Conservation (phyloP, 768 basidiomycete species). For the Tricholoma flavovirens region DNA sequence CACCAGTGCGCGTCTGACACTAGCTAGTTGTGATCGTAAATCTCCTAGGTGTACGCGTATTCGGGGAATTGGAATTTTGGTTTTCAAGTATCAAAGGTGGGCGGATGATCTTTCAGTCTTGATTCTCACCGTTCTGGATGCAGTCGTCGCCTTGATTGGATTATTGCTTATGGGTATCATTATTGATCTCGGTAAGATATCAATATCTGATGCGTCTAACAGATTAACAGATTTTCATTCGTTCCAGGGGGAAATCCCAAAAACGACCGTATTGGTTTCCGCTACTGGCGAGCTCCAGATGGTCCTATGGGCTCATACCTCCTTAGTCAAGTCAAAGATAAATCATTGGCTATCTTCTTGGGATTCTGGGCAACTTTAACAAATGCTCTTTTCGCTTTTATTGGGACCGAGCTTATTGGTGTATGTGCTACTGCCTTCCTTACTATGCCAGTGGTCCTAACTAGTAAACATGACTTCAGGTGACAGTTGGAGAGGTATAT, state of each 20-base stretch:
- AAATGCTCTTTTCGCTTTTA: slow-evolving; percentile 68
- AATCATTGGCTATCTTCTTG: slow-evolving; percentile 49
- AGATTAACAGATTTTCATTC: slow-evolving; percentile 25
- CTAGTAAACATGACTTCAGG: slow-evolving; percentile 14
- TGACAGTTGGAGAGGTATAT: slow-evolving; percentile 42
- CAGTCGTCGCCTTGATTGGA: slow-evolving; percentile 42
- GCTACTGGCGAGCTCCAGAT: slow-evolving; percentile 43
- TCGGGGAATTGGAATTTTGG: slow-evolving; percentile 75
- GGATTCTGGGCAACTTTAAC: slow-evolving; percentile 70
- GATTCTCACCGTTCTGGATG: background rate
- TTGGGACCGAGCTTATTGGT: slow-evolving; percentile 75
- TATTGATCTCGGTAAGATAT: slow-evolving; percentile 54
- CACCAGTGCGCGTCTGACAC: background rate
- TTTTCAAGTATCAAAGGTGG: slow-evolving; percentile 62
- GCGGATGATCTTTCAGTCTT: slow-evolving; percentile 19
- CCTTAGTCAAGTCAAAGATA: slow-evolving; percentile 40
- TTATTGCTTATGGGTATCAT: slow-evolving; percentile 56
- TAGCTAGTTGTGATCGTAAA: slow-evolving; percentile 47
- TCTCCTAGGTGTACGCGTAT: slow-evolving; percentile 57
- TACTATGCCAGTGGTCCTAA: background rate
- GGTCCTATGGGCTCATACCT: slow-evolving; percentile 57
- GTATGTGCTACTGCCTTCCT: slow-evolving; percentile 32
- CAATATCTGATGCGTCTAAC: slow-evolving; percentile 26
- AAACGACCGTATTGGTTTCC: slow-evolving; percentile 44
- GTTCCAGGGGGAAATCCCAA: slow-evolving; percentile 44